A percentile compares a stretch with the other conserved stretches of the same genome.
Evolutionary conservation across 345 rosid species (phyloP).

Genomic region (Brassica incana): DNA sequence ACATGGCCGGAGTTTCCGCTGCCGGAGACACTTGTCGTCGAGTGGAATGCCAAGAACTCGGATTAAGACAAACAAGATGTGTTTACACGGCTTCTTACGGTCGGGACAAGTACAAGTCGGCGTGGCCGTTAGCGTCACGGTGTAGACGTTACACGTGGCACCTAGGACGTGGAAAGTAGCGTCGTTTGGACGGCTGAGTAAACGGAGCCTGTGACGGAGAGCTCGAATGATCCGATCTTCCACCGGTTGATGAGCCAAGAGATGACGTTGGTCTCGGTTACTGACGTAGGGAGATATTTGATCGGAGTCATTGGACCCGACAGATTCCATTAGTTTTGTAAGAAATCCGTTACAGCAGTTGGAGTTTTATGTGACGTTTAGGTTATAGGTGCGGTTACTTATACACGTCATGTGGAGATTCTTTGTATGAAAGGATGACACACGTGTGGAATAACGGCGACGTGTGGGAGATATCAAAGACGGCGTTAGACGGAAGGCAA

Average conservation of each 20-base stretch:
- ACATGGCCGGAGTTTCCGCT: slow-evolving; percentile 67
- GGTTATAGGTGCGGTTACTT: slow-evolving; percentile 12
- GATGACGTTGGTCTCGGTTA: slow-evolving; percentile 20
- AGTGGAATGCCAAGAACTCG: slow-evolving; percentile 68
- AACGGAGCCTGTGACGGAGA: slow-evolving; percentile 60
- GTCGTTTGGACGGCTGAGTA: slow-evolving; percentile 58
- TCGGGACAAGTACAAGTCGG: slow-evolving; percentile 90
- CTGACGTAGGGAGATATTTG: slow-evolving; percentile 30
- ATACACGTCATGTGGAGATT: slow-evolving; percentile 43
- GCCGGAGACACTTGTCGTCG: slow-evolving; percentile 61
- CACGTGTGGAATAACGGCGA: slow-evolving; percentile 59
- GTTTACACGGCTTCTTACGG: slow-evolving; percentile 84
- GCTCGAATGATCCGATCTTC: slow-evolving; percentile 69
- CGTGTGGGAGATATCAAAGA: slow-evolving; percentile 35
- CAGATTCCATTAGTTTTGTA: slow-evolving; percentile 53
- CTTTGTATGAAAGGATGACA: slow-evolving; percentile 43
- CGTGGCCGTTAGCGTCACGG: slow-evolving; percentile 52
- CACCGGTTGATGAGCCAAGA: slow-evolving; percentile 48
- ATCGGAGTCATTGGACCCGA: slow-evolving; percentile 41
- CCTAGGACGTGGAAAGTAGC: slow-evolving; percentile 72
- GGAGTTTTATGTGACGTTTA: slow-evolving; percentile 4
- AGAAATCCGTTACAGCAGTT: slow-evolving; percentile 7
- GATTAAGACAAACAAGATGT: slow-evolving; percentile 70
- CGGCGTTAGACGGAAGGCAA: slow-evolving; percentile 37
- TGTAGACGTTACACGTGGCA: slow-evolving; percentile 86